These are phyloP conservation scores for Fusarium sambucinum DNA, from an alignment of 2,329 filamentous ascomycete species.

Conservation along the genomic window DNA sequence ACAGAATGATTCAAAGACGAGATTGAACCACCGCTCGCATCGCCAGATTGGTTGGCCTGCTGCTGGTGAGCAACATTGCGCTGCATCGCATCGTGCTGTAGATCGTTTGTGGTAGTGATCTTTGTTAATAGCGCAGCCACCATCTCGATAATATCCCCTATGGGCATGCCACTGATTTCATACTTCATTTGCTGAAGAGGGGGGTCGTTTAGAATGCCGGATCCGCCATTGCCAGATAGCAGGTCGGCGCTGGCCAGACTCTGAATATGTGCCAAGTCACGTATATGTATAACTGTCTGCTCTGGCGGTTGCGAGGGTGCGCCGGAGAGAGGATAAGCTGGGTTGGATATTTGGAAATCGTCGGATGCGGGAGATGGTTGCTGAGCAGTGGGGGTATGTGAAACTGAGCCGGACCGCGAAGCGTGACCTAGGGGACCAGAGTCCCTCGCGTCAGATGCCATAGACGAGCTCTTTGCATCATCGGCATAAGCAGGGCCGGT, in stretches of 20 bases:
- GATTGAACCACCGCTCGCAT: slow-evolving; percentile 65
- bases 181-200: slow-evolving; percentile 74
- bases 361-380: slow-evolving; percentile 55
- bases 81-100: slow-evolving; percentile 91
- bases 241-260: slow-evolving; percentile 85
- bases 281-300: slow-evolving; percentile 78
- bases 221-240: slow-evolving; percentile 61
- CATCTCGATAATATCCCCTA: slow-evolving; percentile 98
- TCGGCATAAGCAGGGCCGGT: slow-evolving; percentile 54
- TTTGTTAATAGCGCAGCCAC: slow-evolving; percentile 95
- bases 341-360: slow-evolving; percentile 54
- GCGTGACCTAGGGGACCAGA: slow-evolving; percentile 47
- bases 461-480: slow-evolving; percentile 60
- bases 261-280: slow-evolving; percentile 91
- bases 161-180: slow-evolving; percentile 97
- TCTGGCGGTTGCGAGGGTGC: slow-evolving; percentile 48
- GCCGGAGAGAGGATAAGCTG: slow-evolving; percentile 52
- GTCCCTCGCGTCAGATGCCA: slow-evolving; percentile 60
- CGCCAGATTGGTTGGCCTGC: slow-evolving; percentile 63
- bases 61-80: slow-evolving; percentile 72
- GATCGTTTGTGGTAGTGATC: slow-evolving; percentile 96
- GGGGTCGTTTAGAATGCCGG: slow-evolving; percentile 64
- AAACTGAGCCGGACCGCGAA: slow-evolving; percentile 39
- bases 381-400: slow-evolving; percentile 38
- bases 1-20: slow-evolving; percentile 74